Evolutionary conservation across 2,329 filamentous ascomycete species (phyloP).

Genomic region (Alternaria viburni): DNA sequence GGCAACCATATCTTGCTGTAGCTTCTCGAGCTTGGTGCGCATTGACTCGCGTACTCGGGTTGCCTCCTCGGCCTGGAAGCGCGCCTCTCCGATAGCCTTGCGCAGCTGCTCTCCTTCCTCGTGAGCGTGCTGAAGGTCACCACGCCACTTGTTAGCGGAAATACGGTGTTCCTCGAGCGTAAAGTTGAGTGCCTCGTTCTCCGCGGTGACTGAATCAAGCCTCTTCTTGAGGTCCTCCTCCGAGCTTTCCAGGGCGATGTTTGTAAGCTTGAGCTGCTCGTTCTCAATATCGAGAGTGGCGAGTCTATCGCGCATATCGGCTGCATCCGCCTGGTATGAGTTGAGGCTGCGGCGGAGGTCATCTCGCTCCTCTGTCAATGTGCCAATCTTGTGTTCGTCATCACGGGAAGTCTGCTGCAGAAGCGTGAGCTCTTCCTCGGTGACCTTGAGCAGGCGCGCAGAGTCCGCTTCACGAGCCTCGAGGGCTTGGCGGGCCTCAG

Average conservation of each 20-base stretch:
- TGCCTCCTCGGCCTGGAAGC: conserved; percentile 83
- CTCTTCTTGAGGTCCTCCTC: conserved; percentile 59
- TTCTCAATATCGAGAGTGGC: conserved; percentile 63
- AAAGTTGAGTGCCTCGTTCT: conserved; percentile 66
- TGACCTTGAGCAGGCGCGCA: conserved; percentile 54
- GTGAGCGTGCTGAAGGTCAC: conserved; percentile 61
- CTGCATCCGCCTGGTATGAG: conserved; percentile 43
- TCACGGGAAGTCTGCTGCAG: conserved; percentile 52
- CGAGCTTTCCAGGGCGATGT: conserved; percentile 37
- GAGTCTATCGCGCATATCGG: conserved; percentile 59
- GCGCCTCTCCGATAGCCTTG: conserved; percentile 74
- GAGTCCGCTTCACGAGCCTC: conserved; percentile 55
- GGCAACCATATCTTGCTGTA: conserved; percentile 85
- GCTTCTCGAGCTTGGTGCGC: conserved; percentile 79
- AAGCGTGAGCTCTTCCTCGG: conserved; percentile 57
- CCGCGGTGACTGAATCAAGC: conserved; percentile 60
- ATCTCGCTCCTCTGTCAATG: conserved; percentile 52
- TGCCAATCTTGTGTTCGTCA: conserved; percentile 51
- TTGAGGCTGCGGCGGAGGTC: conserved; percentile 49
- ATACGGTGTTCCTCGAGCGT: conserved; percentile 70
- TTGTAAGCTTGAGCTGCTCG: conserved; percentile 59
- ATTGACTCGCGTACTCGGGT: conserved; percentile 83
- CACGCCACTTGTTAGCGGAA: conserved; percentile 64
- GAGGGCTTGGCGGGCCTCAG: conserved; percentile 50
- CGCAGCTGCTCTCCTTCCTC: conserved; percentile 70